Evolutionary conservation across 2,329 filamentous ascomycete species (phyloP).

Genomic region (Dothideomycetes sp.): DNA sequence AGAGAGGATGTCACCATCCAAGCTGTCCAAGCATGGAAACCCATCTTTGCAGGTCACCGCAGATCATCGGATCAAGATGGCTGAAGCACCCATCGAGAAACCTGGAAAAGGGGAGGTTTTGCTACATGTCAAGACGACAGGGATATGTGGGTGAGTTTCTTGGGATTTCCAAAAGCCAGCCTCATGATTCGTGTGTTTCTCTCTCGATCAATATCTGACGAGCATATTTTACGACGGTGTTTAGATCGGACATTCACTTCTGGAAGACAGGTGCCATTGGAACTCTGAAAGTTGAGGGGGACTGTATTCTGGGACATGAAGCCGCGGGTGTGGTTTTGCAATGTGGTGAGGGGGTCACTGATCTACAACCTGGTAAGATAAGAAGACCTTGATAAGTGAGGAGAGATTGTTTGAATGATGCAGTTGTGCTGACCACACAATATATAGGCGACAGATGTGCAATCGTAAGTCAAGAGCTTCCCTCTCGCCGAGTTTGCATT

Average conservation of each 20-base stretch:
- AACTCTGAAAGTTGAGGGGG: conserved; percentile 49
- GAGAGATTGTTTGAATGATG: neutral
- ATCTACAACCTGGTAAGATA: conserved; percentile 38
- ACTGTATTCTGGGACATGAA: conserved; percentile 58
- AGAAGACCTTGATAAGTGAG: neutral
- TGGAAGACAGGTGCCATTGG: conserved; percentile 59
- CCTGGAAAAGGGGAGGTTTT: conserved; percentile 2
- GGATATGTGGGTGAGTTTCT: conserved; percentile 72
- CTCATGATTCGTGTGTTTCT: neutral
- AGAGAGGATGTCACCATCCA: too few species aligned
- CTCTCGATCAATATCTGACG: neutral
- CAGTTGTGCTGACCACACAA: neutral
- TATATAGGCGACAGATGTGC: too few species aligned
- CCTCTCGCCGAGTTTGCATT: too few species aligned
- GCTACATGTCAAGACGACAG: conserved; percentile 60
- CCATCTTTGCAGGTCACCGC: conserved; percentile 10
- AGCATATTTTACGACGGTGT: neutral
- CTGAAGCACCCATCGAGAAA: conserved; percentile 3
- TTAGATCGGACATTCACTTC: conserved; percentile 56
- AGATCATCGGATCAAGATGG: conserved; percentile 10
- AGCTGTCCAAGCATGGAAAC: too few species aligned
- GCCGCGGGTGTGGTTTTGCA: conserved; percentile 52
- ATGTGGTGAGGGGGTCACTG: conserved; percentile 46
- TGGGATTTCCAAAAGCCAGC: too few species aligned
- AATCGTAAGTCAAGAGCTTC: too few species aligned